Conservation (phyloP, 345 rosid species). For the Salix arbutifolia region DNA sequence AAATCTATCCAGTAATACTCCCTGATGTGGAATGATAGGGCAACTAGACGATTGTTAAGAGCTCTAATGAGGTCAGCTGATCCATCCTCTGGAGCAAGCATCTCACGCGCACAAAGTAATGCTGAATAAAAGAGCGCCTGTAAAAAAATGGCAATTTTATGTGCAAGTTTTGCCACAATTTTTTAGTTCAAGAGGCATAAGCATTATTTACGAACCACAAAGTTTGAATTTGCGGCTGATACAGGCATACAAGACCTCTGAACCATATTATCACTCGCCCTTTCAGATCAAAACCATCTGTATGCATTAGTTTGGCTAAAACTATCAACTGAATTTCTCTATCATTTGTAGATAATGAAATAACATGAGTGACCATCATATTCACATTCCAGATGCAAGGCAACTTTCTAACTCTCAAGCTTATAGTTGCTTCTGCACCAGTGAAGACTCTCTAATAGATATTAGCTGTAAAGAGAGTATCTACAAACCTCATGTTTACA, state of each 20-base stretch:
- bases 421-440: neutral
- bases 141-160: neutral
- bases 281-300: neutral
- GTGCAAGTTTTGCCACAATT: neutral
- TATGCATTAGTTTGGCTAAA: neutral
- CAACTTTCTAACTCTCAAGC: neutral
- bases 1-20: conserved; percentile 86
- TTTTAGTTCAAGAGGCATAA: neutral
- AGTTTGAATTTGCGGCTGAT: neutral
- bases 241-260: neutral
- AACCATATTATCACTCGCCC: neutral
- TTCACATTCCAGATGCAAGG: neutral
- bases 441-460: neutral
- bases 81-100: conserved; percentile 81
- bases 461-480: neutral
- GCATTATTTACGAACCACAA: neutral
- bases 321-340: neutral
- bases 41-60: conserved; percentile 75
- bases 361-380: neutral
- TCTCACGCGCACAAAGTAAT: conserved; percentile 74
- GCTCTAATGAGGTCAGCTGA: conserved; percentile 77
- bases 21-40: conserved; percentile 81
- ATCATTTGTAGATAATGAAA: neutral
- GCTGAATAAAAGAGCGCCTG: conserved; percentile 82
- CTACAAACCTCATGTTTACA: neutral